Evolutionary conservation across 495 filamentous ascomycete genomes (phyloP).

Genomic region (Penicillium arizonense): DNA sequence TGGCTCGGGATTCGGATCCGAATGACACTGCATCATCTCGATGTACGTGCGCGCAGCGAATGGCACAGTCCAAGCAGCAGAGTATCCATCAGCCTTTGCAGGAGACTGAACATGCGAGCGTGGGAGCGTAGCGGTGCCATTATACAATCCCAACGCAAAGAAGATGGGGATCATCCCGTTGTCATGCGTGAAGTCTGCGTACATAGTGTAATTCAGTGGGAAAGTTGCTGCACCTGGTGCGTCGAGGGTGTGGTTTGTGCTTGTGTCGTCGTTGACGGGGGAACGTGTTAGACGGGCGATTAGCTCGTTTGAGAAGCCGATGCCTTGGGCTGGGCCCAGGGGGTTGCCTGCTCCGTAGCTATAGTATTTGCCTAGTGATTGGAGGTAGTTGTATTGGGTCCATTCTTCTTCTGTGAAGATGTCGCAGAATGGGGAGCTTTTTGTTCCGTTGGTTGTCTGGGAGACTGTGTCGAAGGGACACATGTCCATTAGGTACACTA

Average conservation of each 20-base stretch:
- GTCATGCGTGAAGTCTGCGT: slow-evolving; percentile 87
- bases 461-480: slow-evolving; percentile 80
- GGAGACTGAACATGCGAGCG: slow-evolving; percentile 46
- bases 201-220: slow-evolving; percentile 62
- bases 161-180: slow-evolving; percentile 76
- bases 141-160: slow-evolving; percentile 72
- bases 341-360: slow-evolving; percentile 72
- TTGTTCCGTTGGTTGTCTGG: slow-evolving; percentile 26
- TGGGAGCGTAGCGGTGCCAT: slow-evolving; percentile 49
- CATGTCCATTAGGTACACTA: slow-evolving; percentile 75
- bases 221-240: slow-evolving; percentile 55
- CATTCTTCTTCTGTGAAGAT: slow-evolving; percentile 72
- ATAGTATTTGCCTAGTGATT: slow-evolving; percentile 77
- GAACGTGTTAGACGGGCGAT: slow-evolving; percentile 69
- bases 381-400: slow-evolving; percentile 72
- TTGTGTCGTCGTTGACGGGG: slow-evolving; percentile 67
- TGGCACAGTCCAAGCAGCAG: slow-evolving; percentile 72
- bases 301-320: slow-evolving; percentile 82
- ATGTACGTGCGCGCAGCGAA: slow-evolving; percentile 77
- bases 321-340: slow-evolving; percentile 75
- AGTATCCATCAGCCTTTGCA: slow-evolving; percentile 54
- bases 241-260: slow-evolving; percentile 73
- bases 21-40: slow-evolving; percentile 74
- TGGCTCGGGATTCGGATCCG: slow-evolving; percentile 42
- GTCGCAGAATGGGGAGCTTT: slow-evolving; percentile 63